Percentiles rank a stretch among this genome's conserved stretches.
Conservation (phyloP, 2,329 filamentous ascomycete species). For the Phyllosticta citriasiana region DNA sequence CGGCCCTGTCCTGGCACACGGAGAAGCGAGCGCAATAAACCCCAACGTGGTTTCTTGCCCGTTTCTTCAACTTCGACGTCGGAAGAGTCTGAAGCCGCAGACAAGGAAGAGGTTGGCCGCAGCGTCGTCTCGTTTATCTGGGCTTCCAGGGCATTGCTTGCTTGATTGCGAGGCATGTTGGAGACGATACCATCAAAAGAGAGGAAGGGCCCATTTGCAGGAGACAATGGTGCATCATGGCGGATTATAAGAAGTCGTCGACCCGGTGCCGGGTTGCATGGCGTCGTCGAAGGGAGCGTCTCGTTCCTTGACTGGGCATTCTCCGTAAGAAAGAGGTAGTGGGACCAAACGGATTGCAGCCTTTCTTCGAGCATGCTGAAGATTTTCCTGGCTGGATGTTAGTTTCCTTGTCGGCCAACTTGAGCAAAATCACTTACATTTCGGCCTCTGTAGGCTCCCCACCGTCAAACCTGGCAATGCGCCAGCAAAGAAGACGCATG, state of each 20-base stretch:
- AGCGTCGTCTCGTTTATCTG: slow-evolving; percentile 16
- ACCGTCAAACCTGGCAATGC: slow-evolving; percentile 61
- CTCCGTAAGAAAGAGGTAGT: slow-evolving; percentile 67
- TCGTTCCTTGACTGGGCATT: slow-evolving; percentile 49
- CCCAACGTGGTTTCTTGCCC: slow-evolving; percentile 49
- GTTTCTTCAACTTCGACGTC: slow-evolving; percentile 19
- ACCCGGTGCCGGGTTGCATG: slow-evolving; percentile 76
- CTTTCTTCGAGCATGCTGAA: slow-evolving; percentile 57
- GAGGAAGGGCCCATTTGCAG: slow-evolving; percentile 46
- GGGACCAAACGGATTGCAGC: slow-evolving; percentile 64
- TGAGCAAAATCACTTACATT: slow-evolving; percentile 42
- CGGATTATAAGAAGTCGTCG: slow-evolving; percentile 83
- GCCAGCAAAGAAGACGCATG: slow-evolving; percentile 84
- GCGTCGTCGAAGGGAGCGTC: slow-evolving; percentile 60
- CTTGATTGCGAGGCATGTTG: slow-evolving; percentile 18
- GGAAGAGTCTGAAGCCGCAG: slow-evolving; percentile 24
- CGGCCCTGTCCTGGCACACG: slow-evolving; percentile 33
- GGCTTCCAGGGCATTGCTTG: slow-evolving; percentile 1
- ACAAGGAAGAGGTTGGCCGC: slow-evolving; percentile 22
- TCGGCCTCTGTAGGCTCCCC: slow-evolving; percentile 57
- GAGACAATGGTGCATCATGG: slow-evolving; percentile 55
- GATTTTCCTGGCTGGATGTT: slow-evolving; percentile 48
- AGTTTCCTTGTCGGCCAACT: slow-evolving; percentile 7
- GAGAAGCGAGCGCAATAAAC: slow-evolving; percentile 54
- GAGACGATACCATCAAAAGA: slow-evolving; percentile 52